phyloP scores from a whole-genome alignment of 768 basidiomycete genomes.

The Obba rivulosa region DNA sequence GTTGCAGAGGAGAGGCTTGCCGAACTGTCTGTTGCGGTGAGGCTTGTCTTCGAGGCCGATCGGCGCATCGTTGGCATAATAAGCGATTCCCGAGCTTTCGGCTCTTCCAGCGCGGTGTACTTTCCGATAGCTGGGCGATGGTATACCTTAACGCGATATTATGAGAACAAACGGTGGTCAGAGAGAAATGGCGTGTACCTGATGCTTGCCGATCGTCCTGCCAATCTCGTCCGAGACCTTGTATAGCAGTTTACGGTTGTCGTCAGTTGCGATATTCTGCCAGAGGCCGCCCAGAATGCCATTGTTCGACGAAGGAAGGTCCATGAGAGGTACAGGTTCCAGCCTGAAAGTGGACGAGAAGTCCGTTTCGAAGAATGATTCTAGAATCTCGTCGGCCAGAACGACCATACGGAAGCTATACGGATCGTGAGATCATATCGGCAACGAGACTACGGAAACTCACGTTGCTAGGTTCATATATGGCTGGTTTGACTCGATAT shows the following conservation, averaged over 20 bases:
- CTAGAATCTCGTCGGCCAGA: constrained; percentile 91
- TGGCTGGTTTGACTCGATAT: constrained; percentile 72
- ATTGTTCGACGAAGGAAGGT: constrained; percentile 50
- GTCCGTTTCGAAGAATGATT: constrained; percentile 95
- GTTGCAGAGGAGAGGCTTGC: constrained; percentile 17
- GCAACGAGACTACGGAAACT: constrained; percentile 17
- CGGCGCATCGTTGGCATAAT: constrained; percentile 66
- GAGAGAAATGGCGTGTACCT: constrained; percentile 37
- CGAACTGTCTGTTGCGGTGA: constrained; percentile 29
- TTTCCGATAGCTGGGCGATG: constrained; percentile 84
- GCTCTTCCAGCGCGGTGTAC: constrained; percentile 78
- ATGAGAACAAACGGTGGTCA: constrained; percentile 2
- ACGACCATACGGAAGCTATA: constrained; percentile 96
- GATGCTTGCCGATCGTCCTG: constrained; percentile 90
- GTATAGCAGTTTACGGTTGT: constrained; percentile 91
- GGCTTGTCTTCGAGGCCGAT: constrained; percentile 50
- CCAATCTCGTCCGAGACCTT: constrained; percentile 92
- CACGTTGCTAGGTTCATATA: constrained; percentile 91
- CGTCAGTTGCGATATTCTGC: constrained; percentile 85
- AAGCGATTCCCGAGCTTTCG: constrained; percentile 82
- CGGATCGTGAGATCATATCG: not conserved
- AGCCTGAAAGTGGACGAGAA: constrained; percentile 84
- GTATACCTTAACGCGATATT: constrained; percentile 40
- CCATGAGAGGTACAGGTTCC: constrained; percentile 63
- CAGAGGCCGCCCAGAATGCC: constrained; percentile 80